Evolutionary conservation across 805 yeast species (phyloP), one percentile per base, ranked within the genome.

Genomic region (Pichia membranifaciens): DNA sequence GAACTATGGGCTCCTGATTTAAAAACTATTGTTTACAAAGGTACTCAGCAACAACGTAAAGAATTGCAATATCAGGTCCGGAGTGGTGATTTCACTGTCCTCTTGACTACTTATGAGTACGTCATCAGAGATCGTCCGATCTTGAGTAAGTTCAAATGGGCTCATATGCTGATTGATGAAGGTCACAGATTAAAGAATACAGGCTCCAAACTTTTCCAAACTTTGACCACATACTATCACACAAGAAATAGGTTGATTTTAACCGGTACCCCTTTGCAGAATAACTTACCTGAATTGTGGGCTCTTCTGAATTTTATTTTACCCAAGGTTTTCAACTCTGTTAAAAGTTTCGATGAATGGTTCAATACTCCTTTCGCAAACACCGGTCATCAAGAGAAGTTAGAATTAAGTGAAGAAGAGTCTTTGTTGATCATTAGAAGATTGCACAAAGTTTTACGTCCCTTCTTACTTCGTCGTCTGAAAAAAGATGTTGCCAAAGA

Each of bases 131-230:
- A 86, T 59, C 76, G 87, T 52, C 82, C 89, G 5, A 59, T 86
- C 18, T 68, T 86, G 56, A 67, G 81, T 25, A 83, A 82, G 58
- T 78, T 82, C 55, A 76, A 76, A 53, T 86, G 90, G 81, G 84
- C 84, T 37, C 91, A 87, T 63, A 86, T 86, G 91, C 84, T 86
- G 54, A 86, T 86, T 54, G 95, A 86, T 71, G 95, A 86, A 72
- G 95, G 95, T 65, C 95, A 86, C 65, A 74, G 95, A 68, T 82
- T 86, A 89, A 86, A 86, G 61, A 86, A 86, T 60, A 73, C 89
- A 2, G 77, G 78, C 48, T 84, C 91, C 3, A 86, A 85, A 59
- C 68, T 86, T 47, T 83, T 91, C 0, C 71, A 71, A 46, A 85
- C 93, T 0, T 77, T 86, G 55, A 79, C 83, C 32, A 79, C 75